Conservation (phyloP, 345 rosid species). For the Corymbia maculata region DNA sequence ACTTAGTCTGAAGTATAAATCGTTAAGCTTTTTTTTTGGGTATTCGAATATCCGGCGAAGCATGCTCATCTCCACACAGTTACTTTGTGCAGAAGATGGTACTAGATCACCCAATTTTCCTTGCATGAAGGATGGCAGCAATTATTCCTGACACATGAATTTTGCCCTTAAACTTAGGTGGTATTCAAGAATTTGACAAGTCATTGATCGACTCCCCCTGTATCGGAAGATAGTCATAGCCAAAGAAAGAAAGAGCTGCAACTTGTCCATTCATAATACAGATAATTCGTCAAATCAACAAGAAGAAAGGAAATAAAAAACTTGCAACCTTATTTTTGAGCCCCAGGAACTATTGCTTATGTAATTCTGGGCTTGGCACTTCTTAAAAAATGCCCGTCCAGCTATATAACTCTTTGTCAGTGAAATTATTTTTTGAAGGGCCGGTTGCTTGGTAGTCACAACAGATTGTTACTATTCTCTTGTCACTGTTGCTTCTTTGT, state of each 20-base stretch:
- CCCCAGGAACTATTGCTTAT: not conserved
- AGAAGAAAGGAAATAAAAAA: not conserved
- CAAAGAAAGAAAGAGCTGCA: not conserved
- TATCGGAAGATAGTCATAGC: not conserved
- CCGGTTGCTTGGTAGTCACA: not conserved
- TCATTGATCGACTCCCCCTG: not conserved
- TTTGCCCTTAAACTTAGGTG: not conserved
- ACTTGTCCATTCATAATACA: not conserved
- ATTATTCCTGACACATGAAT: not conserved
- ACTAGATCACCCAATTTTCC: not conserved
- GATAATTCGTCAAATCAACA: not conserved
- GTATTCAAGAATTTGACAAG: not conserved
- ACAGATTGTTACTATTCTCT: not conserved
- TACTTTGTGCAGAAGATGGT: not conserved
- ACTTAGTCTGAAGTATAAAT: not conserved
- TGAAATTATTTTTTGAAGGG: not conserved
- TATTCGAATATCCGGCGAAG: not conserved
- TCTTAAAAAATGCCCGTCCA: not conserved
- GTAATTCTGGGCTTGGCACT: not conserved
- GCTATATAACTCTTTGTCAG: not conserved
- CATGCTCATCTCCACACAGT: not conserved
- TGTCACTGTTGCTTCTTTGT: not conserved
- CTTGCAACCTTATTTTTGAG: not conserved
- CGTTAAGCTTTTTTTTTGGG: not conserved
- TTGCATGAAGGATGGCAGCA: not conserved